Percentiles rank a stretch among this genome's conserved stretches.
These are phyloP conservation scores for Penicillium sclerotigenum DNA, from an alignment of 2,329 filamentous ascomycete species.

Conservation along the genomic window DNA sequence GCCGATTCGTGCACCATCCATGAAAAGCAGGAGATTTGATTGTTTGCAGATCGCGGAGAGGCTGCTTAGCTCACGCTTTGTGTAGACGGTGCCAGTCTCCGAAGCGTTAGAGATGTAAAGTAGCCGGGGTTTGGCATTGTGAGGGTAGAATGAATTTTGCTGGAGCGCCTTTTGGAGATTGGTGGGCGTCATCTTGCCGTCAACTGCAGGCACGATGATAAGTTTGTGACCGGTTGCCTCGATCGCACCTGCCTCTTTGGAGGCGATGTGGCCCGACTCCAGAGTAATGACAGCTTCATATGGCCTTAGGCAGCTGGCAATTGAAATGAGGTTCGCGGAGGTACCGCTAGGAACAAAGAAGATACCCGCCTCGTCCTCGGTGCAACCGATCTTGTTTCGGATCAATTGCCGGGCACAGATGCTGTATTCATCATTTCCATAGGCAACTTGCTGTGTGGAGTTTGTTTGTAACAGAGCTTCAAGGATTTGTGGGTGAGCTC, in stretches of 20 bases:
- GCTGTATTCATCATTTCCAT: slow-evolving; percentile 49
- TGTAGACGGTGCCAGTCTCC: slow-evolving; percentile 51
- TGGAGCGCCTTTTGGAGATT: slow-evolving; percentile 45
- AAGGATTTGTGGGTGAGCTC: slow-evolving; percentile 51
- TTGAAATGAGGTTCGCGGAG: slow-evolving; percentile 53
- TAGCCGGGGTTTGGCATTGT: slow-evolving; percentile 52
- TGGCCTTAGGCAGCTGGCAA: slow-evolving; percentile 50
- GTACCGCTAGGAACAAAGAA: slow-evolving; percentile 55
- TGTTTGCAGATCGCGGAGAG: slow-evolving; percentile 46
- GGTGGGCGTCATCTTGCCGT: slow-evolving; percentile 49
- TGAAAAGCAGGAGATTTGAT: slow-evolving; percentile 44
- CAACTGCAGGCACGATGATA: slow-evolving; percentile 46
- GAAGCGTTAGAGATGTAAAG: slow-evolving; percentile 54
- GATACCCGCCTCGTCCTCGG: slow-evolving; percentile 44
- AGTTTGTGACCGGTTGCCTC: slow-evolving; percentile 54
- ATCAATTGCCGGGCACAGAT: slow-evolving; percentile 45
- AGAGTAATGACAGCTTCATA: slow-evolving; percentile 54
- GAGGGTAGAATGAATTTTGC: slow-evolving; percentile 52
- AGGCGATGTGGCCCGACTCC: slow-evolving; percentile 50
- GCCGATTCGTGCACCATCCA: slow-evolving; percentile 50
- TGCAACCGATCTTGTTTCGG: slow-evolving; percentile 29
- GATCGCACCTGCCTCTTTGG: slow-evolving; percentile 51
- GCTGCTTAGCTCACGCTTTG: slow-evolving; percentile 41
- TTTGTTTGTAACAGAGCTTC: slow-evolving; percentile 49
- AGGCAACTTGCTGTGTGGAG: slow-evolving; percentile 46